Evolutionary conservation across 176 grass and related monocot genomes (phyloP).

Genomic region (Oryza longistaminata): DNA sequence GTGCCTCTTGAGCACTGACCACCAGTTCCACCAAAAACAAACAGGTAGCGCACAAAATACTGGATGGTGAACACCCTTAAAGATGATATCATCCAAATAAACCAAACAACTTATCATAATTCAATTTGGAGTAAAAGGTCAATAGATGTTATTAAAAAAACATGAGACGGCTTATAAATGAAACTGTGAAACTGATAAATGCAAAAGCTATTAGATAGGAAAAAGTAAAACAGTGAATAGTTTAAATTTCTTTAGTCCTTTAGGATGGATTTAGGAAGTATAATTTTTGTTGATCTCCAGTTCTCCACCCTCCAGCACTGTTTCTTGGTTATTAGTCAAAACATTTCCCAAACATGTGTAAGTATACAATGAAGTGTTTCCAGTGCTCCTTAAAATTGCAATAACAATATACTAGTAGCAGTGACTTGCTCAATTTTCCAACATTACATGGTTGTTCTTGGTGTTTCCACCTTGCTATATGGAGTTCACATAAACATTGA

Average conservation of each 20-base stretch:
- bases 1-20: neutral
- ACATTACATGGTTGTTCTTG: neutral
- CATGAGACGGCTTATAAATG: neutral
- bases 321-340: neutral
- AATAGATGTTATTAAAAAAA: constrained; percentile 4
- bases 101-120: neutral
- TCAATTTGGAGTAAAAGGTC: constrained; percentile 1
- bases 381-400: constrained; percentile 15
- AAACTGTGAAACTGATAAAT: neutral
- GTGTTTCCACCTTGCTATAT: neutral
- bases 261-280: neutral
- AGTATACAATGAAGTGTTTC: neutral
- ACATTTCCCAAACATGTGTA: neutral
- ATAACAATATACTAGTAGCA: neutral
- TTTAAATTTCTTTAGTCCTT: neutral
- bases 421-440: neutral
- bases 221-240: neutral
- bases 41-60: neutral
- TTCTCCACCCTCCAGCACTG: neutral
- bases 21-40: constrained; percentile 18
- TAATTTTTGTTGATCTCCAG: neutral
- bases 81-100: constrained; percentile 6
- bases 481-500: neutral
- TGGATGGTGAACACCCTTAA: neutral
- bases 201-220: neutral